Percentiles rank a stretch among this genome's conserved stretches.
Conservation (phyloP, 2,329 filamentous ascomycete genomes). For the Clonostachys chloroleuca region DNA sequence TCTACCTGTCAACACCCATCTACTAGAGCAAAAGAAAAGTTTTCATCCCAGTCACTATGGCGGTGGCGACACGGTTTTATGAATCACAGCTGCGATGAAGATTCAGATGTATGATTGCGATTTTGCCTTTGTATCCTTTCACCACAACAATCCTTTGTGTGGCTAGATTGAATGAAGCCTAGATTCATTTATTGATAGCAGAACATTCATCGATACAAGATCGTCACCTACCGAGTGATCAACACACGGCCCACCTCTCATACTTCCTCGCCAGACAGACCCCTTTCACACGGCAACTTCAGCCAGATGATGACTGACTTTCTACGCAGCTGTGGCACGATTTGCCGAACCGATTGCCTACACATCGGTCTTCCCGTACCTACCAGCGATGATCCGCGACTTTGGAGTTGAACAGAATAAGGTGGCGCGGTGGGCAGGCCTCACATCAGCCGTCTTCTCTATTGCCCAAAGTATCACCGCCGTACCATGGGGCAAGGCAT, state of each 20-base stretch:
- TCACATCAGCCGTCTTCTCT: conserved; percentile 70
- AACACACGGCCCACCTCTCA: not conserved
- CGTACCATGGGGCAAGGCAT: conserved; percentile 70
- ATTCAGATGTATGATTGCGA: too few relatives aligned
- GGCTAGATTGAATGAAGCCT: not conserved
- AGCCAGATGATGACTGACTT: conserved; percentile 4
- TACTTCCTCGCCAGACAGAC: not conserved
- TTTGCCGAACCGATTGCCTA: conserved; percentile 72
- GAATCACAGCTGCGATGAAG: too few relatives aligned
- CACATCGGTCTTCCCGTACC: conserved; percentile 66
- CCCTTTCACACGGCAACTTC: conserved; percentile 3
- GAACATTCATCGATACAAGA: conserved; percentile 4
- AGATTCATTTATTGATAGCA: conserved; percentile 13
- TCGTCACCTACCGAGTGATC: conserved; percentile 1
- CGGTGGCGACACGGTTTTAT: too few relatives aligned
- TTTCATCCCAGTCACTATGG: too few relatives aligned
- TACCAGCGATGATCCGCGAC: conserved; percentile 79
- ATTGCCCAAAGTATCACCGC: conserved; percentile 68
- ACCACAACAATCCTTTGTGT: not conserved
- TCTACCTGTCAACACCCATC: not conserved
- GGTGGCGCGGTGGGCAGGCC: conserved; percentile 76
- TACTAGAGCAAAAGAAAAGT: too few relatives aligned
- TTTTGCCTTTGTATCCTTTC: not conserved
- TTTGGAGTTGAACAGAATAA: conserved; percentile 69
- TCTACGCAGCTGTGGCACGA: conserved; percentile 61